Evolutionary conservation across 2,329 filamentous ascomycete species (phyloP), one percentile per base, ranked within the genome.

Genomic region (Aureobasidium subglaciale): DNA sequence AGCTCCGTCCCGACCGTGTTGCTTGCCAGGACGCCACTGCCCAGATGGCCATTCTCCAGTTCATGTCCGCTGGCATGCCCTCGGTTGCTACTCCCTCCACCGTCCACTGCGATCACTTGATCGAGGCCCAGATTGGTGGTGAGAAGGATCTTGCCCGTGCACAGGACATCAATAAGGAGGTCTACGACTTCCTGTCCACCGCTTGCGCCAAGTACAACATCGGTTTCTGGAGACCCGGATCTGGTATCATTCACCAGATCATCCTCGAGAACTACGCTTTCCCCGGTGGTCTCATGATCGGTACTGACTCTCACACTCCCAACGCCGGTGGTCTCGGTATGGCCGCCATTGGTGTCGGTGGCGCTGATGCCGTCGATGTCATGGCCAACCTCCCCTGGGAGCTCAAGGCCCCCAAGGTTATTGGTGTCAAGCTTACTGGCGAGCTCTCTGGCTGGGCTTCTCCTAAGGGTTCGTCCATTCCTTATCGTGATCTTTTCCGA

Each of bases 131-230:
- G 77, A 72, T 92, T 67, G 93, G 93, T 71, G 91, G 91, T 66
- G 84, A 80, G 62, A 93, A 96, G 84, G 93, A 99, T 87, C 79
- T 97, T 73, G 87, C 83, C 60, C 85, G 92, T 68, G 93, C 93
- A 67, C 80, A 92, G 69, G 82, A 85, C 65, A 96, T 96, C 78
- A 97, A 97, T 86, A 95, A 95, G 82, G 92, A 97, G 76, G 93
- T 99, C 65, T 99, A 97, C 78, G 88, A 97, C 77, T 99, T 99
- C 82, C 78, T 99, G 70, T 83, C 90, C 60, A 85, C 86, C 61
- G 88, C 92, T 63, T 97, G 92, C 73, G 91, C 91, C 70, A 99
- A 97, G 81, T 99, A 97, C 82, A 92, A 97, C 82, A 97, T 97
- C 73, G 93, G 93, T 80, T 97, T 97, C 86, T 99, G 93, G 93